These are phyloP conservation scores for Biscutella laevigata DNA, from an alignment of 441 rosid species.

Conservation along the genomic window DNA sequence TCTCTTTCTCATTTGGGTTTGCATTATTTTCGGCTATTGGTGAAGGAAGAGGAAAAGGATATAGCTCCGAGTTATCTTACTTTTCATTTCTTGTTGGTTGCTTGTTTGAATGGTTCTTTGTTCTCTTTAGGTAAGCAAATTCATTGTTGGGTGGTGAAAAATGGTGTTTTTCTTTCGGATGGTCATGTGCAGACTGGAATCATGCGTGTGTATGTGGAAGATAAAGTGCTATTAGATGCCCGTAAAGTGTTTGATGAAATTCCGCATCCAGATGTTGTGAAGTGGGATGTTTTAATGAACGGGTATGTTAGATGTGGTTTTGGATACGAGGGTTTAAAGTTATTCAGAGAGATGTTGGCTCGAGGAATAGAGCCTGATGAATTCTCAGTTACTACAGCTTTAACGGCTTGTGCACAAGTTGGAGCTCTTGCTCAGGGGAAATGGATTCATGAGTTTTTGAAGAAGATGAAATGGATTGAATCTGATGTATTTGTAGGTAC, in stretches of 20 bases:
- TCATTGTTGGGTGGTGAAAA: constrained; percentile 37
- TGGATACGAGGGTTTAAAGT: constrained; percentile 29
- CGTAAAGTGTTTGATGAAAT: constrained; percentile 52
- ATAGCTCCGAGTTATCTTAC: constrained; percentile 38
- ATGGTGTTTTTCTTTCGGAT: constrained; percentile 32
- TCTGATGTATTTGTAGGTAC: constrained; percentile 40
- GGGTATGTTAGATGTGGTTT: constrained; percentile 34
- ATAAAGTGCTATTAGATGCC: constrained; percentile 24
- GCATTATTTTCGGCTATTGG: constrained; percentile 35
- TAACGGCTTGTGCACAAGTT: constrained; percentile 46
- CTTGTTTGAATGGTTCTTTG: constrained; percentile 28
- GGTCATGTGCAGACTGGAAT: constrained; percentile 42
- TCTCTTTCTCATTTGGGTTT: constrained; percentile 32
- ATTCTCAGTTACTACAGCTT: constrained; percentile 39
- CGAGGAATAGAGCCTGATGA: constrained; percentile 39
- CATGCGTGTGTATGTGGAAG: constrained; percentile 25
- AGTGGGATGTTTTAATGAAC: constrained; percentile 48
- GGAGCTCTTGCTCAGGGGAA: constrained; percentile 44
- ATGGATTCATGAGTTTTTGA: constrained; percentile 43
- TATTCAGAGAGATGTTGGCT: constrained; percentile 40
- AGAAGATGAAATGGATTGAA: constrained; percentile 24
- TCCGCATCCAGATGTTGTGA: constrained; percentile 35
- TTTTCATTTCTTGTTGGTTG: constrained; percentile 35
- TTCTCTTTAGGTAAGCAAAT: constrained; percentile 30
- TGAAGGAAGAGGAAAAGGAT: constrained; percentile 14